Conservation (phyloP, 208 protist genomes). For the Trypanosoma platydactyli region DNA sequence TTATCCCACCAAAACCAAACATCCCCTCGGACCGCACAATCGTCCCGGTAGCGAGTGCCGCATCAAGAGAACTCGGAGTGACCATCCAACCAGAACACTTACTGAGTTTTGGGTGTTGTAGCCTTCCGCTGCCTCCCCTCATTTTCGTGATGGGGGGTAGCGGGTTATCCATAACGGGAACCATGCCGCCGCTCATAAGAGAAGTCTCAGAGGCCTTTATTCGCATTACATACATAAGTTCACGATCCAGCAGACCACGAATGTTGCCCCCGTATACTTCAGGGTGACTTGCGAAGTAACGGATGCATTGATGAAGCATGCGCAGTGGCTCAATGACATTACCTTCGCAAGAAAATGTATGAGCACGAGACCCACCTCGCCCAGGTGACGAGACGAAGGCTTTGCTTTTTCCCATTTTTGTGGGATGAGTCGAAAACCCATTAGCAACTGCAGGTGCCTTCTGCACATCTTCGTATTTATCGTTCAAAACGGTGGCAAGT, state of each 20-base stretch:
- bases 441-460: too few relatives aligned
- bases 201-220: slow-evolving; percentile 72
- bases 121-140: neutral
- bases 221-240: slow-evolving; percentile 80
- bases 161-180: slow-evolving; percentile 12
- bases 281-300: slow-evolving; percentile 72
- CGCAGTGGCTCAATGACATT: slow-evolving; percentile 74
- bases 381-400: neutral
- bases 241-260: slow-evolving; percentile 58
- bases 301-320: slow-evolving; percentile 73
- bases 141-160: slow-evolving; percentile 19
- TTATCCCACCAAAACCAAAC: slow-evolving; percentile 29
- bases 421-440: neutral
- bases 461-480: neutral
- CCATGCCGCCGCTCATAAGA: slow-evolving; percentile 26
- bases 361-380: too few relatives aligned
- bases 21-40: slow-evolving; percentile 18
- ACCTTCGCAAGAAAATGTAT: neutral
- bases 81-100: slow-evolving; percentile 27
- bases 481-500: neutral
- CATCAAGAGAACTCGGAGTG: slow-evolving; percentile 21
- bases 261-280: slow-evolving; percentile 79
- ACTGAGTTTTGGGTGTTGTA: slow-evolving; percentile 11
- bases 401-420: neutral
- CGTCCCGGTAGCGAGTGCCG: slow-evolving; percentile 10